These are phyloP conservation scores for Erysiphe pulchra DNA, from an alignment of 2,329 filamentous ascomycete species.

Conservation along the genomic window DNA sequence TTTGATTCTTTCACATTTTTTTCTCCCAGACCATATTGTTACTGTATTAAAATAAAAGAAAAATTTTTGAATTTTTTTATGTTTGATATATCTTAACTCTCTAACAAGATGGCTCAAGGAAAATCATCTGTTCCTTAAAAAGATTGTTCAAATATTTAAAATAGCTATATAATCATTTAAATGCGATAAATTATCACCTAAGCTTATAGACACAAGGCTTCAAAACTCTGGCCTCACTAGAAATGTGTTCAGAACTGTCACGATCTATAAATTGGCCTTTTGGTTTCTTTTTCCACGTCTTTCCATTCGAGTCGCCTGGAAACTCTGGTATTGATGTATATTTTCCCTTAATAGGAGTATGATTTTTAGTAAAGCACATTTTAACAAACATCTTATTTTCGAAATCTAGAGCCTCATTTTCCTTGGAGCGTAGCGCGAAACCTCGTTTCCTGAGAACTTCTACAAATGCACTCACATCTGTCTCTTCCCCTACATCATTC, in stretches of 20 bases:
- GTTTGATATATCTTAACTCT: too few relatives aligned
- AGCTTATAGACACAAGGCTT: slow-evolving; percentile 96
- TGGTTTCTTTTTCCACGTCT: slow-evolving; percentile 35
- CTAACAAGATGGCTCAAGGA: too few relatives aligned
- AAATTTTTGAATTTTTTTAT: too few relatives aligned
- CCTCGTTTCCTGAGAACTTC: slow-evolving; percentile 58
- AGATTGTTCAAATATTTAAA: too few relatives aligned
- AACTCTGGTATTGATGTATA: slow-evolving; percentile 22
- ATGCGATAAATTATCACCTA: slow-evolving; percentile 16
- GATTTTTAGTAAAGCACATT: slow-evolving; percentile 83
- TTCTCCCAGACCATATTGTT: too few relatives aligned
- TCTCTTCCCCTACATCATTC: slow-evolving; percentile 40
- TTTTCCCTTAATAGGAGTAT: slow-evolving; percentile 50
- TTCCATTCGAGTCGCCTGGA: slow-evolving; percentile 26
- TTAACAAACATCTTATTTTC: slow-evolving; percentile 96
- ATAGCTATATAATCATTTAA: too few relatives aligned
- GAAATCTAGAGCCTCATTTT: slow-evolving; percentile 40
- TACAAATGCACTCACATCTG: slow-evolving; percentile 69
- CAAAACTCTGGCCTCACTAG: slow-evolving; percentile 38
- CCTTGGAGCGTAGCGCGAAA: slow-evolving; percentile 52
- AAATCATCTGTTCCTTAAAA: too few relatives aligned
- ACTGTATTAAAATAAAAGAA: too few relatives aligned
- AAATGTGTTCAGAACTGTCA: slow-evolving; percentile 28
- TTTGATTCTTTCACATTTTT: too few relatives aligned
- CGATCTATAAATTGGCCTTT: slow-evolving; percentile 54